Conservation (phyloP, 345 rosid species). For the Hibiscus syriacus region DNA sequence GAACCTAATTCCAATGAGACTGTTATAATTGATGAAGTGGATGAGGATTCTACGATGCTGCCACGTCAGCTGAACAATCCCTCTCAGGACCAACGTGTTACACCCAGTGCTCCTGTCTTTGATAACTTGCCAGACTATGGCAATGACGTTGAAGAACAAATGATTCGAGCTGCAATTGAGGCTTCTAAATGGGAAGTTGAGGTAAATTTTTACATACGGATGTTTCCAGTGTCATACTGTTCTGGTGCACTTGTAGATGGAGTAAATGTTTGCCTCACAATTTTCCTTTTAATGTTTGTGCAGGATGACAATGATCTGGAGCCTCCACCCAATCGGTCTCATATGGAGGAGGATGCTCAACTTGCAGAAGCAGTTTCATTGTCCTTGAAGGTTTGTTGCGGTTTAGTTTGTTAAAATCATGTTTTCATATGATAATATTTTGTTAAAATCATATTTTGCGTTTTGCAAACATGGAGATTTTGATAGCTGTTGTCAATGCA, state of each 20-base stretch:
- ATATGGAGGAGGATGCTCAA: too few species aligned
- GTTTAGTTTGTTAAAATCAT: neutral
- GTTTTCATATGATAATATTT: neutral
- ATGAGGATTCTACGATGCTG: conserved; percentile 36
- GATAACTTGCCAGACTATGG: conserved; percentile 41
- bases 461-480: too few species aligned
- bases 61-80: conserved; percentile 19
- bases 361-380: conserved; percentile 63
- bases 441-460: too few species aligned
- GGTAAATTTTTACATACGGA: conserved; percentile 24
- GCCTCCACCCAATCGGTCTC: conserved; percentile 35
- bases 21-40: conserved; percentile 53
- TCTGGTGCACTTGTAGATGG: neutral
- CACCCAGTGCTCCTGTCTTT: conserved; percentile 39
- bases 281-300: conserved; percentile 12
- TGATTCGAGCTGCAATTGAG: conserved; percentile 97
- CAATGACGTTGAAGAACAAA: conserved; percentile 95
- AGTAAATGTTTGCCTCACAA: conserved; percentile 2
- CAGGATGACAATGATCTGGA: conserved; percentile 38
- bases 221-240: neutral
- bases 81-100: conserved; percentile 17
- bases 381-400: conserved; percentile 51
- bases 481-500: too few species aligned
- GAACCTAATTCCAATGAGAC: conserved; percentile 46
- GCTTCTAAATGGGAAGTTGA: conserved; percentile 77